Evolutionary conservation across 2,329 filamentous ascomycete species (phyloP).

Genomic region (Pseudogymnoascus sp.): DNA sequence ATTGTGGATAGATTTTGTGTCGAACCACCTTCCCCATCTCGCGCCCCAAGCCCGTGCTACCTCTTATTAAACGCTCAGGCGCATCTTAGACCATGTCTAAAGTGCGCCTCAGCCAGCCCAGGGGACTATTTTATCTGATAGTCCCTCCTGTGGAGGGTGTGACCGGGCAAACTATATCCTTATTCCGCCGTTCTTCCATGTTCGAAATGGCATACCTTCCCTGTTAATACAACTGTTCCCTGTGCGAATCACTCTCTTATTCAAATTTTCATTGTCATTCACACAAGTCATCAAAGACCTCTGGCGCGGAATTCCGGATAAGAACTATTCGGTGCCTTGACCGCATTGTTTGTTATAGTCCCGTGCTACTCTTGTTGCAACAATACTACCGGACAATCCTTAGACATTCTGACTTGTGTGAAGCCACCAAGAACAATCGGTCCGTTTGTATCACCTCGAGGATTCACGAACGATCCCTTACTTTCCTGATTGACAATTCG

Average conservation of each 20-base stretch:
- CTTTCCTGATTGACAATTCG: background rate
- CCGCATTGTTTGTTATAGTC: conserved; percentile 1
- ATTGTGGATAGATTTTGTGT: background rate
- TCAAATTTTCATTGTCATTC: background rate
- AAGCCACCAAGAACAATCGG: conserved; percentile 5
- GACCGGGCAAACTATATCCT: conserved; percentile 6
- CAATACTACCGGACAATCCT: background rate
- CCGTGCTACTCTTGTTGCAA: background rate
- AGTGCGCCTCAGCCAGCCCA: background rate
- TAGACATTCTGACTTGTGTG: background rate
- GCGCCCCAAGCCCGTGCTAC: background rate
- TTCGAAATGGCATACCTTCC: background rate
- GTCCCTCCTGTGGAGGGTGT: background rate
- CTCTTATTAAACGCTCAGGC: background rate
- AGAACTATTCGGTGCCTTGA: background rate
- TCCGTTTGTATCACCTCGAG: background rate
- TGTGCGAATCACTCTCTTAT: background rate
- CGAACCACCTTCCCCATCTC: background rate
- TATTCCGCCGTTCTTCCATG: conserved; percentile 8
- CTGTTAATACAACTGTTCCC: background rate
- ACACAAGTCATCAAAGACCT: background rate
- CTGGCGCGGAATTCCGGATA: background rate
- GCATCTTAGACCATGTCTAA: conserved; percentile 4
- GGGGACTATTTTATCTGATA: background rate
- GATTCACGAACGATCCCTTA: conserved; percentile 1